These are phyloP conservation scores for Exidia glandulosa DNA, from an alignment of 768 basidiomycete genomes.

Conservation along the genomic window DNA sequence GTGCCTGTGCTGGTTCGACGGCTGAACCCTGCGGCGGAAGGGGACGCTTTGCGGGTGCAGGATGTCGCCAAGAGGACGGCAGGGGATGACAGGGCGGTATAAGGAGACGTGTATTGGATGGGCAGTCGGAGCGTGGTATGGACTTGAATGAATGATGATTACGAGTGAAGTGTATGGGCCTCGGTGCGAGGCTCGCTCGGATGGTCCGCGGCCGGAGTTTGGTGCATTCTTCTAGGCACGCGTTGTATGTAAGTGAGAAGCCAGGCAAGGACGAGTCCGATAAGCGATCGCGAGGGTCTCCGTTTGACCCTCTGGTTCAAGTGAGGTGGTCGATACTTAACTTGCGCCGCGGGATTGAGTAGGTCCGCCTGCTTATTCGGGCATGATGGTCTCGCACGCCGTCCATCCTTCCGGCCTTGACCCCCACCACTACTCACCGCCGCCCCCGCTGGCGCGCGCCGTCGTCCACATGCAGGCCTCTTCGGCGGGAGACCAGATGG, in stretches of 20 bases:
- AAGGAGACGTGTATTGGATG: background rate
- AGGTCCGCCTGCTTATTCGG: background rate
- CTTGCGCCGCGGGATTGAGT: background rate
- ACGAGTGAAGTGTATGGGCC: too few species aligned
- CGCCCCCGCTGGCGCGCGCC: background rate
- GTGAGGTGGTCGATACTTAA: background rate
- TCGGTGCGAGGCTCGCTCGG: too few species aligned
- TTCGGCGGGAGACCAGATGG: background rate
- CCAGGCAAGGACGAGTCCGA: background rate
- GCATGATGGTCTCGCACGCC: background rate
- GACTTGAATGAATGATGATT: too few species aligned
- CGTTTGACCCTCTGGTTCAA: background rate
- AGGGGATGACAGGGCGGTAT: too few species aligned
- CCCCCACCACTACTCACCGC: background rate
- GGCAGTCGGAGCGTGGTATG: too few species aligned
- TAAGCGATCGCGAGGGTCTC: background rate
- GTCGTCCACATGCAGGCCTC: background rate
- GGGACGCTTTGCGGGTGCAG: background rate
- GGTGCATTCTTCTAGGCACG: background rate
- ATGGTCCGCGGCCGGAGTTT: background rate
- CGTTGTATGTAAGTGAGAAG: background rate
- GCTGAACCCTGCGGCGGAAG: background rate
- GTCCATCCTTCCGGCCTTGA: too few species aligned
- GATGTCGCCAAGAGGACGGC: background rate
- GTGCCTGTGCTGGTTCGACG: constrained; percentile 77